Percentiles rank a stretch among this genome's conserved stretches.
phyloP scores from a whole-genome alignment of 2,329 filamentous ascomycete species.

The Colletotrichum higginsianum region DNA sequence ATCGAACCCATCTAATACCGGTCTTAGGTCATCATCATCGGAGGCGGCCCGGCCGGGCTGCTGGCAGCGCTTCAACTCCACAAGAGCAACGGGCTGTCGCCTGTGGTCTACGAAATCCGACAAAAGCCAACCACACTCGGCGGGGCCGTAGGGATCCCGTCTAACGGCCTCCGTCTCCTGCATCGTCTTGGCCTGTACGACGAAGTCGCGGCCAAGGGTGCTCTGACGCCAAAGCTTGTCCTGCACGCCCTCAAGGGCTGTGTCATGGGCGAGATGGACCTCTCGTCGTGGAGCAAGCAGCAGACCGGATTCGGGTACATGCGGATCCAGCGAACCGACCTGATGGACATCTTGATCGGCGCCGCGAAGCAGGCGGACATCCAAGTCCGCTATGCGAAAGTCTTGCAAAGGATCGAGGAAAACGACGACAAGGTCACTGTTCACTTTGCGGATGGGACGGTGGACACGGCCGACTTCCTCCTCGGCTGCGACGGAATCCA shows the following conservation, averaged over 20 bases:
- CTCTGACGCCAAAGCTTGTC: slow-evolving; percentile 23
- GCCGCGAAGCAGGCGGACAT: slow-evolving; percentile 18
- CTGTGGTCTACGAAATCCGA: slow-evolving; percentile 33
- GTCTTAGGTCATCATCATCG: slow-evolving; percentile 24
- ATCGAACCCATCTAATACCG: too few relatives aligned
- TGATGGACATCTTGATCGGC: slow-evolving; percentile 23
- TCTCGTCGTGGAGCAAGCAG: slow-evolving; percentile 24
- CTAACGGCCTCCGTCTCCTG: slow-evolving; percentile 31
- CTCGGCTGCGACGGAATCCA: slow-evolving; percentile 59
- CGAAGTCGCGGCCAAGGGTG: slow-evolving; percentile 15
- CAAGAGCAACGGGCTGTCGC: slow-evolving; percentile 13
- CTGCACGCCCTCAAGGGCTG: slow-evolving; percentile 19
- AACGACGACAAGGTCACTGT: slow-evolving; percentile 44
- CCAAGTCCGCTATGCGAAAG: slow-evolving; percentile 22
- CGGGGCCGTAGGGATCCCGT: slow-evolving; percentile 30
- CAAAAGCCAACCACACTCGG: slow-evolving; percentile 14
- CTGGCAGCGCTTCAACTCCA: slow-evolving; percentile 23
- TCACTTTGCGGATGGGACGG: slow-evolving; percentile 56
- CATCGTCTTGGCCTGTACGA: slow-evolving; percentile 24
- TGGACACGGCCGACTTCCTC: slow-evolving; percentile 53
- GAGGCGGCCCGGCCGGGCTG: slow-evolving; percentile 50
- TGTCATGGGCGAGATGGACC: slow-evolving; percentile 29
- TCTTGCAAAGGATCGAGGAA: slow-evolving; percentile 11
- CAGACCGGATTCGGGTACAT: slow-evolving; percentile 34
- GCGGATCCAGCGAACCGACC: slow-evolving; percentile 14